A percentile compares a stretch with the other conserved stretches of the same genome.
phyloP scores from a whole-genome alignment of 768 basidiomycete species.

The Boletus pseudopeckii region DNA sequence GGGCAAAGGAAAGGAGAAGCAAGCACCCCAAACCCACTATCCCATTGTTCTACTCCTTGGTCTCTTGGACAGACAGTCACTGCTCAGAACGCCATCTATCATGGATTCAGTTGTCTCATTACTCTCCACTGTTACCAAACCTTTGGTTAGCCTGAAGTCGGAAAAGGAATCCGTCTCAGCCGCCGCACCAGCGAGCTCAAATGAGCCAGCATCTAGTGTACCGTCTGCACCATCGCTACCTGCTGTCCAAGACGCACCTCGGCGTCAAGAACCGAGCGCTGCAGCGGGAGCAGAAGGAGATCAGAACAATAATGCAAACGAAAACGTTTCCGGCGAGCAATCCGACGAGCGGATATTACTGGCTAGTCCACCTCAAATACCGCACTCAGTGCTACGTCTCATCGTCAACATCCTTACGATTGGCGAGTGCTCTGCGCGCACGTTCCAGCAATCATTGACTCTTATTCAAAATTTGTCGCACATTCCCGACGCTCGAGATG shows the following conservation, averaged over 20 bases:
- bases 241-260: constrained; percentile 8
- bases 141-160: constrained; percentile 64
- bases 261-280: constrained; percentile 14
- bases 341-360: constrained; percentile 49
- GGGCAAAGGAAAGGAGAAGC: constrained; percentile 94
- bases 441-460: constrained; percentile 91
- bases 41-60: constrained; percentile 88
- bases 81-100: constrained; percentile 84
- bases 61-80: constrained; percentile 79
- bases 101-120: constrained; percentile 91
- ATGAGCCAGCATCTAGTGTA: constrained; percentile 8
- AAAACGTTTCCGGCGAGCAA: constrained; percentile 17
- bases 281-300: constrained; percentile 15
- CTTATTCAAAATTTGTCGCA: constrained; percentile 91
- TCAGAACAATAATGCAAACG: constrained; percentile 23
- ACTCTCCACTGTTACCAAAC: constrained; percentile 84
- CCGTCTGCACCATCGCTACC: constrained; percentile 5
- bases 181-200: constrained; percentile 17
- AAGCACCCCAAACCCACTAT: constrained; percentile 74
- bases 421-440: constrained; percentile 93
- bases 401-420: constrained; percentile 97
- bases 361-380: constrained; percentile 78
- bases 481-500: constrained; percentile 84
- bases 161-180: constrained; percentile 33
- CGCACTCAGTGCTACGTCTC: constrained; percentile 77